Evolutionary conservation across 2,329 filamentous ascomycete genomes (phyloP).

Genomic region (Dactylellina haptotyla): DNA sequence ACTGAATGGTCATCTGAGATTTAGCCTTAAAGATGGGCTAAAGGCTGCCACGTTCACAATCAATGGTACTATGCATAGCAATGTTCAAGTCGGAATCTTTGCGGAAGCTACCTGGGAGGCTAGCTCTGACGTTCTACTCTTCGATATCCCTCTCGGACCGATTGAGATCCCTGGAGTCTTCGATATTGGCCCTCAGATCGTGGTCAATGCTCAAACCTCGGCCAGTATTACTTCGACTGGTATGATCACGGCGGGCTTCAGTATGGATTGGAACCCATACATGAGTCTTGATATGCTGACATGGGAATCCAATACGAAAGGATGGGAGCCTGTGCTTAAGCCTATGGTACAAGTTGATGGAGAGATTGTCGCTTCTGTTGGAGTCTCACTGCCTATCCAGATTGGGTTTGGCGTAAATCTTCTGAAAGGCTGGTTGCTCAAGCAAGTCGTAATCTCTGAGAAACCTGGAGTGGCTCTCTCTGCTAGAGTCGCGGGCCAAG

Average conservation of each 20-base stretch:
- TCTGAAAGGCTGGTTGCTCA: slow-evolving; percentile 36
- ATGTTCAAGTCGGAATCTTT: slow-evolving; percentile 33
- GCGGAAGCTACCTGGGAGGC: slow-evolving; percentile 15
- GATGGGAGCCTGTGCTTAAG: slow-evolving; percentile 36
- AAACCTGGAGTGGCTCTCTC: slow-evolving; percentile 27
- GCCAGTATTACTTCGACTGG: slow-evolving; percentile 28
- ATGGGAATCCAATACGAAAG: slow-evolving; percentile 28
- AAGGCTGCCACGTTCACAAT: slow-evolving; percentile 45
- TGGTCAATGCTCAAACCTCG: slow-evolving; percentile 29
- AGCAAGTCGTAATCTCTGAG: slow-evolving; percentile 28
- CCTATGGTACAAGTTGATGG: slow-evolving; percentile 43
- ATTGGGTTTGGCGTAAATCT: slow-evolving; percentile 40
- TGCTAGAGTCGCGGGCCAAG: slow-evolving; percentile 17
- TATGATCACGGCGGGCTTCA: slow-evolving; percentile 44
- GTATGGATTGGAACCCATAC: slow-evolving; percentile 44
- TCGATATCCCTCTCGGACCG: slow-evolving; percentile 40
- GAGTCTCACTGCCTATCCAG: slow-evolving; percentile 23
- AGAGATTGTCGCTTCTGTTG: slow-evolving; percentile 29
- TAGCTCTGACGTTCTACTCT: slow-evolving; percentile 18
- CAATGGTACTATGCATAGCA: slow-evolving; percentile 45
- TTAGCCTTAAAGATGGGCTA: slow-evolving; percentile 39
- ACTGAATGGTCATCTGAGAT: slow-evolving; percentile 37
- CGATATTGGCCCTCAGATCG: slow-evolving; percentile 38
- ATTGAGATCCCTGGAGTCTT: slow-evolving; percentile 31
- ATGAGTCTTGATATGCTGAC: slow-evolving; percentile 42